Evolutionary conservation across 805 yeast species (phyloP), one percentile per base, ranked within the genome.

Genomic region (Helenozyma baotianmanensis): DNA sequence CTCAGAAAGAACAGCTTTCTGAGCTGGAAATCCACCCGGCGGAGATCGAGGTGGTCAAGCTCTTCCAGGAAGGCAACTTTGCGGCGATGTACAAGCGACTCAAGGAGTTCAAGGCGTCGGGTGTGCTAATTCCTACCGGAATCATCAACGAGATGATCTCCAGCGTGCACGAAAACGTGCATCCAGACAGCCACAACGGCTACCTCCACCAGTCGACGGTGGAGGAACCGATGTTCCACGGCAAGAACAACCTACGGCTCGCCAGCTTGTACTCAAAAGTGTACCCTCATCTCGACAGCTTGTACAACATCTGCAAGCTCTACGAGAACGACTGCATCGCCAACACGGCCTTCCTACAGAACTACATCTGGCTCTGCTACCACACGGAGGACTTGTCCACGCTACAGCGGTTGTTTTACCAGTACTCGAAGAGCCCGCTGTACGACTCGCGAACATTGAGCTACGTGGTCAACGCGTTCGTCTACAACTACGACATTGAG

Each of bases 311-410:
- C 6, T 54, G 48, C 38, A 33, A 38, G 18, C 33, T 39, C 5
- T 54, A 52, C 29, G 55, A 54, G 27, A 28, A 24, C 6, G 25
- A 33, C 8, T 39, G 41, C 26, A 26, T 30, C 13, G 29, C 27
- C 13, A 25, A 46, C 17, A 40, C 39, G n/a, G 29, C 36, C 11
- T 50, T 56, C 21, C 43, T 49, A 23, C 56, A 54, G 25, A 42
- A 47, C 24, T 54, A 51, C 27, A 57, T 61, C 8, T 60, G 64
- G 60, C 37, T 60, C 12, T 53, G 64, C 29, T 65, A 59, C 40
- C 67, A 65, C 43, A 45, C 44, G 43, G 58, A 60, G 27, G 63
- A 65, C 29, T 16, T 56, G 10, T 43, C 47, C 12, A 40, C 50
- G 16, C 30, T 58, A 13, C 53, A 53, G 27, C 33, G 38, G 15